Evolutionary conservation across 768 basidiomycete species (phyloP), one percentile per base, ranked within the genome.

Genomic region (Tulasnella calospora): DNA sequence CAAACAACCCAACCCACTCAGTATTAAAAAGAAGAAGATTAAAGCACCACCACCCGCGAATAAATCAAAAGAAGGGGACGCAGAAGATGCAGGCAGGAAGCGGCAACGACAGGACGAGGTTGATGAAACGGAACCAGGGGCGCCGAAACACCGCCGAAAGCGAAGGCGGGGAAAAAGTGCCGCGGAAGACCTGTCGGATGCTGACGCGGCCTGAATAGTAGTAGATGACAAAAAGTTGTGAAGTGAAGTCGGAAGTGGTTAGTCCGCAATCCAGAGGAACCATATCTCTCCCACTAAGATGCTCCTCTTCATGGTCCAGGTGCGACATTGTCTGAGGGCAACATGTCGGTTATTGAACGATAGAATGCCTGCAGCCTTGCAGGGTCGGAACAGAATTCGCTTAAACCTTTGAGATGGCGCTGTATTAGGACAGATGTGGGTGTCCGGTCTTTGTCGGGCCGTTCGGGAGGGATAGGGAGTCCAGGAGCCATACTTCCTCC

Each of bases 1-100:
- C 0, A 96, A 94, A 82, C 94, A 89, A 0, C 95, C 96, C 1
- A 99, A 98, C 85, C 95, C 97, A 10, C 88, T 98, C 3, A 96
- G 94, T 79, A 86, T 96, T 69, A 96, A 95, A 88, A 98, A 95
- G 87, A 96, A 94, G 84, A 90, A 89, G 81, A 71, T 81, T 6
- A 81, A 83, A 33, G 40, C 1, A 17, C 57, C 75, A 9, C 21
- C 38, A 23, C 57, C 55, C 27, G 47, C 33, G 35, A 76, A 67
- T 10, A 61, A 40, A 38, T 33, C 61, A 27, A 41, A 38, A 17
- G 38, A 67, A 55, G 36, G 10, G 19, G 46, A 15, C 21, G 15
- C 17, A 10, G 71, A 19, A 73, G 61, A 4, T 67, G 12, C 33
- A 67, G 33, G 61, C 19, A 67, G 17, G 8, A 67, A 67, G 33